Percentiles rank a stretch among this genome's conserved stretches.
Conservation (phyloP, 2,329 filamentous ascomycete species). For the Hortaea sp. region DNA sequence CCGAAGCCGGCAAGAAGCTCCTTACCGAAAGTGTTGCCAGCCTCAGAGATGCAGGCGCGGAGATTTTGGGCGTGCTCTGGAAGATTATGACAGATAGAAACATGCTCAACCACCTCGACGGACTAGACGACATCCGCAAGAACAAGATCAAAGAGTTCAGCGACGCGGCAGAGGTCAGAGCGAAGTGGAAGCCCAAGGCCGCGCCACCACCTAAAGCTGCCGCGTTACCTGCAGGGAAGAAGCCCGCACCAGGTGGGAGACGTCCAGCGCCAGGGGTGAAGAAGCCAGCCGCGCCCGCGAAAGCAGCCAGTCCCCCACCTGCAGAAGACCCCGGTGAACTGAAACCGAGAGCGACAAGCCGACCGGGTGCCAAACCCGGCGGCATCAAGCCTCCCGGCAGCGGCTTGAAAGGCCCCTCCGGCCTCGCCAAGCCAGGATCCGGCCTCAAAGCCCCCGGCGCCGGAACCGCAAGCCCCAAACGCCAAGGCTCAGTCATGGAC, state of each 20-base stretch:
- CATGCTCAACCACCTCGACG: conserved; percentile 87
- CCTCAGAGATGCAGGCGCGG: conserved; percentile 78
- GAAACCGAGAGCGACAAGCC: conserved; percentile 49
- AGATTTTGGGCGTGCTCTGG: conserved; percentile 89
- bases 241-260: conserved; percentile 41
- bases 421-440: conserved; percentile 32
- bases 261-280: conserved; percentile 32
- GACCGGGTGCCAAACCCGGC: conserved; percentile 31
- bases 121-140: conserved; percentile 90
- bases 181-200: conserved; percentile 86
- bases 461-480: conserved; percentile 19
- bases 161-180: conserved; percentile 71
- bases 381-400: conserved; percentile 29
- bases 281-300: conserved; percentile 30
- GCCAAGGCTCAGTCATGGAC: conserved; percentile 17
- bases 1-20: conserved; percentile 82
- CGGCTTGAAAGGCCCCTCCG: conserved; percentile 28
- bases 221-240: conserved; percentile 37
- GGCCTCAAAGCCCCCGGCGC: conserved; percentile 26
- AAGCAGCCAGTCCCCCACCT: conserved; percentile 29
- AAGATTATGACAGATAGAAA: conserved; percentile 95
- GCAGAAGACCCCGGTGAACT: conserved; percentile 43
- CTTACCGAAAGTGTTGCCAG: conserved; percentile 80
- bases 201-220: conserved; percentile 48
- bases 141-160: conserved; percentile 91